Conservation (phyloP, 2,329 filamentous ascomycete species). For the Epichloe sp. region DNA sequence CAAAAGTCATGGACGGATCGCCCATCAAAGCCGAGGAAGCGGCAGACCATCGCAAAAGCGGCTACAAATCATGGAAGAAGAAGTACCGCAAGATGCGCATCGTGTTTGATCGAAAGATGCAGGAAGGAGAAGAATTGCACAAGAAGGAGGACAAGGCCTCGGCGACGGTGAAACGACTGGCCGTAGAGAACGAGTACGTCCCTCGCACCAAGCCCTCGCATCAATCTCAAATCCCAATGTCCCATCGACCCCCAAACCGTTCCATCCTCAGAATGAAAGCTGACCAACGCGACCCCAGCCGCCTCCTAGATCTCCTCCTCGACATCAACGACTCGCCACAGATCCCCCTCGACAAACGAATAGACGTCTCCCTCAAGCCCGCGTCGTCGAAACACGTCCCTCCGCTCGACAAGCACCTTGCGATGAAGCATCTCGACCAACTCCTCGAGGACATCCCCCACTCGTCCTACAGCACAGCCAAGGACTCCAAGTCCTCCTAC, state of each 20-base stretch:
- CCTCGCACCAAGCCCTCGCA: not conserved
- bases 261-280: not conserved
- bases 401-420: constrained; percentile 21
- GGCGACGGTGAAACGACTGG: constrained; percentile 68
- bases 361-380: constrained; percentile 49
- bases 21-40: constrained; percentile 31
- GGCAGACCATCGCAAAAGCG: constrained; percentile 29
- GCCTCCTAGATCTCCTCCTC: constrained; percentile 74
- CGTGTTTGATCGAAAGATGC: constrained; percentile 64
- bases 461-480: constrained; percentile 36
- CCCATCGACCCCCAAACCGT: too few species aligned
- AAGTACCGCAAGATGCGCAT: constrained; percentile 91
- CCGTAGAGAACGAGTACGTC: constrained; percentile 82
- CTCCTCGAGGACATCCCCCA: constrained; percentile 41
- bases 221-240: not conserved
- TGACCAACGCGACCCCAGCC: constrained; percentile 37
- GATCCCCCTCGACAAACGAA: constrained; percentile 56
- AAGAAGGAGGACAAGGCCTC: constrained; percentile 69
- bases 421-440: constrained; percentile 34
- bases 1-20: constrained; percentile 18
- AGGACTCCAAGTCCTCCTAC: constrained; percentile 49
- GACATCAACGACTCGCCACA: constrained; percentile 79
- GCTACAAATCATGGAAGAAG: constrained; percentile 68
- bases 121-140: constrained; percentile 71
- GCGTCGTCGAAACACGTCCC: constrained; percentile 21